Conservation (phyloP, 495 filamentous ascomycete species). For the Penicillium roqueforti region DNA sequence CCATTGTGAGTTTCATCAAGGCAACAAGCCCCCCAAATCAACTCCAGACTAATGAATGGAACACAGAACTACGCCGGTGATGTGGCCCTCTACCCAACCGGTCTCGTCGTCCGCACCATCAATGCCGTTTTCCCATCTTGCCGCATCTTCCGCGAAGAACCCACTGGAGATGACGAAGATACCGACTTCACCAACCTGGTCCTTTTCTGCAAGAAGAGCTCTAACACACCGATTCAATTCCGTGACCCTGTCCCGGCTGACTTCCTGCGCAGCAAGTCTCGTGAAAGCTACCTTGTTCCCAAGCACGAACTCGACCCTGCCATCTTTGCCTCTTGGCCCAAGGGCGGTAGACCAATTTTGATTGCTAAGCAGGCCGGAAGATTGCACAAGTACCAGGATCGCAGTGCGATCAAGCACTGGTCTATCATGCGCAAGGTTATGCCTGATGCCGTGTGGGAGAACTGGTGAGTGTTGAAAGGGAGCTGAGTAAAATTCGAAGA, state of each 20-base stretch:
- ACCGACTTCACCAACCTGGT: slow-evolving; percentile 89
- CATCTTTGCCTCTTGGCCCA: slow-evolving; percentile 39
- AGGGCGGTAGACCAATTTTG: slow-evolving; percentile 27
- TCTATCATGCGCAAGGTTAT: slow-evolving; percentile 81
- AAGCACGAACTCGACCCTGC: slow-evolving; percentile 62
- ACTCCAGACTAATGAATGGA: not conserved
- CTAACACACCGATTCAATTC: slow-evolving; percentile 54
- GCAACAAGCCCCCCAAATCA: not conserved
- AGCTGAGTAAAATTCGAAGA: not conserved
- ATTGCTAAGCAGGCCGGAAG: slow-evolving; percentile 44
- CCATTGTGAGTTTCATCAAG: slow-evolving; percentile 62
- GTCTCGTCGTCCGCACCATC: slow-evolving; percentile 70
- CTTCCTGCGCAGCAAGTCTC: slow-evolving; percentile 64
- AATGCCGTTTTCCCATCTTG: slow-evolving; percentile 68
- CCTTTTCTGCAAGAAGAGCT: slow-evolving; percentile 50
- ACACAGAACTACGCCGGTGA: slow-evolving; percentile 94
- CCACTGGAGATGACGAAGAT: slow-evolving; percentile 35
- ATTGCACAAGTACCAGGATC: slow-evolving; percentile 64
- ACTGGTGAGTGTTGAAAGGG: slow-evolving; percentile 56
- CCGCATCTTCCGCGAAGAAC: slow-evolving; percentile 79
- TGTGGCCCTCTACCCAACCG: slow-evolving; percentile 64
- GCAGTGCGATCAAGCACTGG: slow-evolving; percentile 82
- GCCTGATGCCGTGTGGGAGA: slow-evolving; percentile 77
- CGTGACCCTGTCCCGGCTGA: slow-evolving; percentile 62
- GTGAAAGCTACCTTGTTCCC: slow-evolving; percentile 66